Conservation (phyloP, 352 stramenopile species). For the Phytophthora constricta region DNA sequence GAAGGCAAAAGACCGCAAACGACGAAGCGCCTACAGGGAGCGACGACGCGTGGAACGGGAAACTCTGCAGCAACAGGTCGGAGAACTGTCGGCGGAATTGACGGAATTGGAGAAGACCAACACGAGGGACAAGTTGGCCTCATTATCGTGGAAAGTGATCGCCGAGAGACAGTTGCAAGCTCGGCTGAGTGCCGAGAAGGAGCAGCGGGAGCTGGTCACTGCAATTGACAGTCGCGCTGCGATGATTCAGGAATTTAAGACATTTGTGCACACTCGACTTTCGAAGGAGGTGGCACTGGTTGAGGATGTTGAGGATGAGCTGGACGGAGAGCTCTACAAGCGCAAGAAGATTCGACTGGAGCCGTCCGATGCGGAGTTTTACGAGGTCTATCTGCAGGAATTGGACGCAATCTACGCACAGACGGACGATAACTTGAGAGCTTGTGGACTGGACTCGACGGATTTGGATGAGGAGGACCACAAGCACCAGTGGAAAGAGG, state of each 20-base stretch:
- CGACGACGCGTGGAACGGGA: constrained; percentile 13
- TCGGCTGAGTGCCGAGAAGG: constrained; percentile 9
- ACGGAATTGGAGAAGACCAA: constrained; percentile 5
- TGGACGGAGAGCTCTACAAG: neutral
- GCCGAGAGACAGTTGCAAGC: constrained; percentile 10
- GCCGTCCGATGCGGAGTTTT: constrained; percentile 5
- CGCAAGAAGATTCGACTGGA: constrained; percentile 7
- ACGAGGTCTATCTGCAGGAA: constrained; percentile 2
- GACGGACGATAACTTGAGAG: constrained; percentile 2
- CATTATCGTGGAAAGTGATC: constrained; percentile 15
- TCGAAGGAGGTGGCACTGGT: neutral
- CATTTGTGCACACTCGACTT: neutral
- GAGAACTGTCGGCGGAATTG: constrained; percentile 1
- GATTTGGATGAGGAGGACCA: neutral
- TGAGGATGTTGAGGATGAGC: too few species aligned
- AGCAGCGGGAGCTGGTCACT: constrained; percentile 10
- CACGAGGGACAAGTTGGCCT: neutral
- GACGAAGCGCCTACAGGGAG: constrained; percentile 11
- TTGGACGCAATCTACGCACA: constrained; percentile 1
- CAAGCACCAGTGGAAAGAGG: constrained; percentile 3
- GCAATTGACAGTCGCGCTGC: neutral
- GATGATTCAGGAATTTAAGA: constrained; percentile 11
- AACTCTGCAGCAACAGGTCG: constrained; percentile 8
- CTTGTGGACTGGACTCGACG: constrained; percentile 6
- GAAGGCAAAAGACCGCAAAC: neutral